Evolutionary conservation across 208 protist species (phyloP), one percentile per base, ranked within the genome.

Genomic region (Leishmania lainsoni): DNA sequence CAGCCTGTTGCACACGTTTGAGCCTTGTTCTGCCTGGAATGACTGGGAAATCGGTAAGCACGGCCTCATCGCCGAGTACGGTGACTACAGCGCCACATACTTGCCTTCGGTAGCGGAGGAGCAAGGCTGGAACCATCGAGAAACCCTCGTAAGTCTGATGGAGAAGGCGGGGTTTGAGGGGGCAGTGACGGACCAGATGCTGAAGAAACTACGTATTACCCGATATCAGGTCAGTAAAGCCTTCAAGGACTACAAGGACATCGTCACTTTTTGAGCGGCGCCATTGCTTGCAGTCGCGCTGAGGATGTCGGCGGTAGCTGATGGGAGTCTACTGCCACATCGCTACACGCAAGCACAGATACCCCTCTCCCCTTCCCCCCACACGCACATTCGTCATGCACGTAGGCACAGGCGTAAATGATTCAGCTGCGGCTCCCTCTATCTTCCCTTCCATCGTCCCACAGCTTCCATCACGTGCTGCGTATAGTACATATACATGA

Each of bases 11-110:
- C 92, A 96, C 86, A 91, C 81, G 59, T 98, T 97, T 79, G 94
- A 98, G 83, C 75, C 81, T 52, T 93, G 90, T 56, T 35, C 59
- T 26, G 76, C 81, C 35, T 98, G 94, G 93, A 86, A 96, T 72
- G 92, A 96, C 81, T 98, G 93, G 92, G 83, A 83, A 45, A 87
- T 98, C 76, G 94, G 94, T 54, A 90, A 81, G 80, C 94, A 98
- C 77, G 94, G 94, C 75, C 91, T 98, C 69, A 74, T 86, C 54
- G 90, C 94, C 52, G 63, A 78, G 32, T 95, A 95, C 86, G 81
- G 89, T 49, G 76, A 70, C 51, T 92, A 94, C 83, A 80, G 86
- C 80, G 92, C 91, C 61, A 98, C 94, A 5, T 98, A 91, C 77
- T 83, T 98, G 59, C 93, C 94, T 3, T 95, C 89, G 20, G 93